These are phyloP conservation scores for Asterophora lycoperdoides DNA, from an alignment of 768 basidiomycete genomes.

Conservation along the genomic window DNA sequence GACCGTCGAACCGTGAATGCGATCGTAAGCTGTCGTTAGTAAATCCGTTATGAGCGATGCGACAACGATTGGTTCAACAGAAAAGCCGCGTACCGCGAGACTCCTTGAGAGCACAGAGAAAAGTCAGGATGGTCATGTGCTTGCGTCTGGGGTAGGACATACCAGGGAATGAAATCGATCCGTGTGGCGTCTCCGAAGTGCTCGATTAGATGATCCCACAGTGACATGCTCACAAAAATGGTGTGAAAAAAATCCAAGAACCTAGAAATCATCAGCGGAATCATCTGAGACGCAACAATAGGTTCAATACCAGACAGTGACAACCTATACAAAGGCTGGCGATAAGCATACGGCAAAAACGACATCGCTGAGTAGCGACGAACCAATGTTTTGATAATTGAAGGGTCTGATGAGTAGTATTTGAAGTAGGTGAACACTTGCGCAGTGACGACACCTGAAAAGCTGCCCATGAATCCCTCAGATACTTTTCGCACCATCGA, in stretches of 20 bases:
- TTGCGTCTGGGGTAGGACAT: background rate
- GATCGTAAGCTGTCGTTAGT: slow-evolving; percentile 13
- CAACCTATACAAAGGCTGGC: too few relatives aligned
- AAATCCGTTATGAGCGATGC: too few relatives aligned
- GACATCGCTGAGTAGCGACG: background rate
- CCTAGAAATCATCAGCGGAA: slow-evolving; percentile 18
- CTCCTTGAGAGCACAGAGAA: too few relatives aligned
- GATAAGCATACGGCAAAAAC: background rate
- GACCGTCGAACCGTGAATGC: slow-evolving; percentile 22
- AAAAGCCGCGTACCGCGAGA: too few relatives aligned
- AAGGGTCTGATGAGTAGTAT: slow-evolving; percentile 14
- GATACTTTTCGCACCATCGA: too few relatives aligned
- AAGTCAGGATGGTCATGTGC: background rate
- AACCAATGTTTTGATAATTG: slow-evolving; percentile 15
- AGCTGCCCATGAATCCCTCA: slow-evolving; percentile 3
- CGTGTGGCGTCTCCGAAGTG: slow-evolving; percentile 24
- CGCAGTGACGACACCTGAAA: slow-evolving; percentile 20
- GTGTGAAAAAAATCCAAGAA: slow-evolving; percentile 36
- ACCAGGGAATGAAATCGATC: slow-evolving; percentile 36
- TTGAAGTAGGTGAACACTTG: slow-evolving; percentile 23
- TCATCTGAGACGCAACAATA: background rate
- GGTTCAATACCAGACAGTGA: too few relatives aligned
- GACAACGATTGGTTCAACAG: too few relatives aligned
- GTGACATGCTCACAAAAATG: slow-evolving; percentile 31
- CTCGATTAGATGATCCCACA: slow-evolving; percentile 37